Conservation (phyloP, 2,329 filamentous ascomycete genomes). For the Trichoderma asperellum region DNA sequence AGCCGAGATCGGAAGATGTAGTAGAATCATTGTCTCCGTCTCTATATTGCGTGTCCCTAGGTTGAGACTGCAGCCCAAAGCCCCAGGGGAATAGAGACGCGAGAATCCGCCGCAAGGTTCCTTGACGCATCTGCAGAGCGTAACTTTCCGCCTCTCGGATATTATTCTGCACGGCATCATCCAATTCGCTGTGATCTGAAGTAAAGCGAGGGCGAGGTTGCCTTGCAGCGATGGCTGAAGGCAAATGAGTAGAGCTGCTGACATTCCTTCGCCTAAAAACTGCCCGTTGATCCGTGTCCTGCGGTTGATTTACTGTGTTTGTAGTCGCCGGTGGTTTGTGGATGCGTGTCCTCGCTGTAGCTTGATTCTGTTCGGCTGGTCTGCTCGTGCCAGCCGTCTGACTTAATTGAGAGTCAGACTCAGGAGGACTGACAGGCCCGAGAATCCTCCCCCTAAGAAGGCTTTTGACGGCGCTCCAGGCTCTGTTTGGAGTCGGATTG, state of each 20-base stretch:
- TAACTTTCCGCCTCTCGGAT: slow-evolving; percentile 32
- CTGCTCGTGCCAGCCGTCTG: background rate
- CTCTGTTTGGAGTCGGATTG: background rate
- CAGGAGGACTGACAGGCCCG: slow-evolving; percentile 23
- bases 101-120: slow-evolving; percentile 32
- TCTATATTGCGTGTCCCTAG: background rate
- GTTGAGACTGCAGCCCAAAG: slow-evolving; percentile 1
- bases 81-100: slow-evolving; percentile 28
- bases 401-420: slow-evolving; percentile 24
- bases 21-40: slow-evolving; percentile 5
- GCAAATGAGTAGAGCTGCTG: background rate
- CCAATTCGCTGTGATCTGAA: slow-evolving; percentile 33
- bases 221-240: background rate
- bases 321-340: background rate
- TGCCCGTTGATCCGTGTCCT: background rate
- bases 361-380: background rate
- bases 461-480: slow-evolving; percentile 20
- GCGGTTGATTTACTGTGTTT: background rate
- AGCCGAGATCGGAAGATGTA: slow-evolving; percentile 1
- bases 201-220: background rate
- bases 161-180: slow-evolving; percentile 34
- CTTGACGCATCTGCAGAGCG: slow-evolving; percentile 20
- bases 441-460: background rate
- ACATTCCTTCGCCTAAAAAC: background rate
- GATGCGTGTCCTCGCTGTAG: background rate